Percentiles rank a stretch among this genome's conserved stretches.
Conservation (phyloP, 805 yeast species). For the Suhomyces pyralidae region DNA sequence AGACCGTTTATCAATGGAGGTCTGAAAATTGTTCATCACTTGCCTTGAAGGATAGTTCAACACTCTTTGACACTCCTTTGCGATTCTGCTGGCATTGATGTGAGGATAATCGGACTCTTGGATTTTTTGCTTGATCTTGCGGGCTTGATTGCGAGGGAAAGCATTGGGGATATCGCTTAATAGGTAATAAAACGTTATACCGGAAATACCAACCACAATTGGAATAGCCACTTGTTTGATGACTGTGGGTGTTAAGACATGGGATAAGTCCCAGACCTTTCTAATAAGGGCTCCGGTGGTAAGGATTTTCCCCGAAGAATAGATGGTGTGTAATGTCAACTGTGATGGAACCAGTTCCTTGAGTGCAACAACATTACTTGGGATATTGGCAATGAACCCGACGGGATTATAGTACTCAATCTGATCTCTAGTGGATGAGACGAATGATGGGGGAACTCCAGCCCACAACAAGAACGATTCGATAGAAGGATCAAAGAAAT, state of each 20-base stretch:
- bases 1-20: conserved; percentile 58
- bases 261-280: conserved; percentile 34
- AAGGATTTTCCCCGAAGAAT: conserved; percentile 37
- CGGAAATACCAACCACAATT: conserved; percentile 45
- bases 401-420: conserved; percentile 33
- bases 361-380: conserved; percentile 28
- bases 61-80: conserved; percentile 80
- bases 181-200: conserved; percentile 58
- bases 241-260: conserved; percentile 35
- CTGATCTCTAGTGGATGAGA: conserved; percentile 25
- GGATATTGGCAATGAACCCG: conserved; percentile 25
- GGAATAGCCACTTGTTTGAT: conserved; percentile 55
- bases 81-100: conserved; percentile 69
- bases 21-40: conserved; percentile 67
- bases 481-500: conserved; percentile 75
- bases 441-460: conserved; percentile 33
- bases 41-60: conserved; percentile 80
- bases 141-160: conserved; percentile 76
- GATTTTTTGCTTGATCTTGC: conserved; percentile 63
- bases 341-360: conserved; percentile 34
- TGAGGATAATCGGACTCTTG: conserved; percentile 73
- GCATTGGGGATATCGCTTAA: conserved; percentile 85
- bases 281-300: conserved; percentile 42
- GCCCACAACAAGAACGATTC: conserved; percentile 54
- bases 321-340: conserved; percentile 39